Conservation (phyloP, 768 basidiomycete genomes). For the Lactifluus piperatus region DNA sequence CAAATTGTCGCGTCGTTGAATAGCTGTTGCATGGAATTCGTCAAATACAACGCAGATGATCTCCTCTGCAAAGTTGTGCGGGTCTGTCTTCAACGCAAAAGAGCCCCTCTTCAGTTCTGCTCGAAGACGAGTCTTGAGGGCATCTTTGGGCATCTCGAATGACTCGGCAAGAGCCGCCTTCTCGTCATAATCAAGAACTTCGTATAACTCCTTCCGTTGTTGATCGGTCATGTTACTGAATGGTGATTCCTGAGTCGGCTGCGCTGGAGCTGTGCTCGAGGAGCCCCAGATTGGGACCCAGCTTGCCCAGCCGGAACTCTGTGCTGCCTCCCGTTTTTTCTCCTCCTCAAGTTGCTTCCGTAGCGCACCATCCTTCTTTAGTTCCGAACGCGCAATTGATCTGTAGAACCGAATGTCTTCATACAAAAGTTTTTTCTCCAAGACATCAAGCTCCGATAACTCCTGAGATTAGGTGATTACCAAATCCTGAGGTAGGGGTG, state of each 20-base stretch:
- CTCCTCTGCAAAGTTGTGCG: constrained; percentile 53
- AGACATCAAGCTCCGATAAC: constrained; percentile 39
- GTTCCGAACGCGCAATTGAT: constrained; percentile 81
- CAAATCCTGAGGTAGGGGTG: background rate
- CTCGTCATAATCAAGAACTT: constrained; percentile 88
- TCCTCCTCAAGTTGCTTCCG: constrained; percentile 60
- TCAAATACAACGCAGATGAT: constrained; percentile 85
- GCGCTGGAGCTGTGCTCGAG: constrained; percentile 24
- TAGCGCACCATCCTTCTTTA: constrained; percentile 76
- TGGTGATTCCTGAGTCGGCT: constrained; percentile 40
- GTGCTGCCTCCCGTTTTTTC: constrained; percentile 41
- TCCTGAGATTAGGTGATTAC: constrained; percentile 34
- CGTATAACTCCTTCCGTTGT: constrained; percentile 83
- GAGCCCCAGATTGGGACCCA: constrained; percentile 74
- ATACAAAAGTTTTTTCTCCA: constrained; percentile 82
- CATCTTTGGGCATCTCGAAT: constrained; percentile 68
- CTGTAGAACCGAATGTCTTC: constrained; percentile 97
- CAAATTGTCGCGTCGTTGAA: constrained; percentile 81
- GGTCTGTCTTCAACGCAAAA: constrained; percentile 72
- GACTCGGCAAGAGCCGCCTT: constrained; percentile 61
- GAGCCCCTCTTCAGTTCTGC: constrained; percentile 83
- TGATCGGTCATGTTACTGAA: constrained; percentile 81
- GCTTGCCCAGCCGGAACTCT: constrained; percentile 46
- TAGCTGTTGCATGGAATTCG: constrained; percentile 70
- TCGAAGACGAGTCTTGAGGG: constrained; percentile 64